These are phyloP conservation scores for Sarcocystis neurona DNA, from an alignment of 169 alveolate genomes.

Conservation along the genomic window DNA sequence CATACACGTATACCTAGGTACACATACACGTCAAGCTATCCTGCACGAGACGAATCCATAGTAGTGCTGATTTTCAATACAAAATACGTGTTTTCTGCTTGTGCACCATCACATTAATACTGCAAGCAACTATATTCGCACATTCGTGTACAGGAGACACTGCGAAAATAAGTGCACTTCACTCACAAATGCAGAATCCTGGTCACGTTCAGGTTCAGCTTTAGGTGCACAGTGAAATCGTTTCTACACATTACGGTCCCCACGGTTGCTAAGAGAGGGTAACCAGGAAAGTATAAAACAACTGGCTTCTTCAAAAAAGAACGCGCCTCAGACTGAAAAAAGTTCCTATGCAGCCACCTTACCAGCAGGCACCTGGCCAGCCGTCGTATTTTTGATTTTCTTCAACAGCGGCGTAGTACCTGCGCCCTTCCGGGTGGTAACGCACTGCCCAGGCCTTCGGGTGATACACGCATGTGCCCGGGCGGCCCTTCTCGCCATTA, in stretches of 20 bases:
- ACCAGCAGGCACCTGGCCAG: conserved; percentile 52
- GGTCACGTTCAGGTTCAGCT: neutral
- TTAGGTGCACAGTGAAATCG: neutral
- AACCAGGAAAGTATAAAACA: too few relatives aligned
- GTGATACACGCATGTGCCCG: conserved; percentile 14
- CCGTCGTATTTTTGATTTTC: conserved; percentile 17
- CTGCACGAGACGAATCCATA: too few relatives aligned
- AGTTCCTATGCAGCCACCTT: neutral
- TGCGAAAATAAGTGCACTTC: too few relatives aligned
- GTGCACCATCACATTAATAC: too few relatives aligned
- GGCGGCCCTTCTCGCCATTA: neutral
- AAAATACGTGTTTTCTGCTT: too few relatives aligned
- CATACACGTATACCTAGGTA: too few relatives aligned
- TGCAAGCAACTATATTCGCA: too few relatives aligned
- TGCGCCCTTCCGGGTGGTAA: conserved; percentile 56
- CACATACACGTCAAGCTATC: too few relatives aligned
- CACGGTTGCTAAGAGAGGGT: neutral
- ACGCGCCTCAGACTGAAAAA: too few relatives aligned
- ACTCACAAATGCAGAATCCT: neutral
- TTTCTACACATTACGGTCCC: neutral
- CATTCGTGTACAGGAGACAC: too few relatives aligned
- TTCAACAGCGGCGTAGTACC: conserved; percentile 56
- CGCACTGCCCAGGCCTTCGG: conserved; percentile 49
- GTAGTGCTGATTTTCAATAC: too few relatives aligned
- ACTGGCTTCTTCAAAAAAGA: neutral